A percentile compares a stretch with the other conserved stretches of the same genome.
Evolutionary conservation across 306 rosid genomes (phyloP).

Genomic region (Sicyos edulis): DNA sequence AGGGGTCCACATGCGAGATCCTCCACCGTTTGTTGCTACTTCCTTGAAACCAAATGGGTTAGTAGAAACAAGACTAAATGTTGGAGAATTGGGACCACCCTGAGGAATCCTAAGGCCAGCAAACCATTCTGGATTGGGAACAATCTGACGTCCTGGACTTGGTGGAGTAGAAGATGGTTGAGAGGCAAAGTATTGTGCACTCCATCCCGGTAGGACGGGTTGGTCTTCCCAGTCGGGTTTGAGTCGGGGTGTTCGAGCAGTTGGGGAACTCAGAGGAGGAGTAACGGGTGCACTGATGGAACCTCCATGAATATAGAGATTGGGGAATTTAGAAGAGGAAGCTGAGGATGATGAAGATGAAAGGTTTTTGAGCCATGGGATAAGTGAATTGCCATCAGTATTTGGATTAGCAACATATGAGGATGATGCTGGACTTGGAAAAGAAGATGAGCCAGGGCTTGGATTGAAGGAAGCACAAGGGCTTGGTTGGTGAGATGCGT

Average conservation of each 20-base stretch:
- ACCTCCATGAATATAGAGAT: conserved; percentile 50
- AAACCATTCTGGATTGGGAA: conserved; percentile 66
- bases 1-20: conserved; percentile 82
- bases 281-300: conserved; percentile 89
- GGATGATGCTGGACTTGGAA: conserved; percentile 76
- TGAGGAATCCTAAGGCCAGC: conserved; percentile 60
- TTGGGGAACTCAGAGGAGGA: conserved; percentile 89
- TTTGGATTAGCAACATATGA: conserved; percentile 48
- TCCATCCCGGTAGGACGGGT: conserved; percentile 40
- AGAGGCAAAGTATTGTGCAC: conserved; percentile 47
- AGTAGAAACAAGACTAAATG: conserved; percentile 68
- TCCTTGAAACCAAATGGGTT: conserved; percentile 82
- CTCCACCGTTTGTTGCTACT: conserved; percentile 47
- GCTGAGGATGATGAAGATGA: conserved; percentile 73
- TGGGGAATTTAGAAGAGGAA: conserved; percentile 61
- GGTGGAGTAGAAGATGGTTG: conserved; percentile 77
- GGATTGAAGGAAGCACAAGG: conserved; percentile 84
- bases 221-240: conserved; percentile 57
- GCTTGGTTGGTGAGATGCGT: conserved; percentile 71
- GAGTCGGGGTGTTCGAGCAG: conserved; percentile 59
- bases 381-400: conserved; percentile 61
- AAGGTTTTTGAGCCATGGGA: conserved; percentile 88
- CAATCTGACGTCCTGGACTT: conserved; percentile 64
- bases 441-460: conserved; percentile 87
- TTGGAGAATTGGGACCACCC: conserved; percentile 59